Conservation (phyloP, 106 monocot genomes). For the Narthecium ossifragum region DNA sequence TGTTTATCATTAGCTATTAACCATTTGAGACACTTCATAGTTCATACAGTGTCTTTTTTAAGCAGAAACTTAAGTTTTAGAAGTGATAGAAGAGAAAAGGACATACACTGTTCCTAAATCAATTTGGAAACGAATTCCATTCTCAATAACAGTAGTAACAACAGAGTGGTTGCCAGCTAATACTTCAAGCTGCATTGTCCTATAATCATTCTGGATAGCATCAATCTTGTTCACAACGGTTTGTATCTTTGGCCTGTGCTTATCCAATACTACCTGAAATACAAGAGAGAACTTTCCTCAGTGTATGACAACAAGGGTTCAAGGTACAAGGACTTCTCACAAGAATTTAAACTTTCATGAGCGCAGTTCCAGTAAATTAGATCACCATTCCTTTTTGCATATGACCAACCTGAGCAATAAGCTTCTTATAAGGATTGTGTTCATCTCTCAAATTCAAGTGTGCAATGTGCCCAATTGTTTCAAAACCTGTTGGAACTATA, state of each 20-base stretch:
- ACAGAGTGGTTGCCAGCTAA: constrained; percentile 93
- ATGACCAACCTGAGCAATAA: constrained; percentile 79
- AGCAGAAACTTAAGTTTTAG: too few relatives aligned
- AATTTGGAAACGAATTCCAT: constrained; percentile 78
- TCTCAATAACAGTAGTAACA: constrained; percentile 79
- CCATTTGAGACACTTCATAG: too few relatives aligned
- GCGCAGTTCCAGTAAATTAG: too few relatives aligned
- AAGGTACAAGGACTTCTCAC: too few relatives aligned
- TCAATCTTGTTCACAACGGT: constrained; percentile 97
- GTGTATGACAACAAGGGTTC: too few relatives aligned
- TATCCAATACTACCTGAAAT: constrained; percentile 86
- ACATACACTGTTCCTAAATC: constrained; percentile 78
- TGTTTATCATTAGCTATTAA: too few relatives aligned
- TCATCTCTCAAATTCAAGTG: constrained; percentile 91
- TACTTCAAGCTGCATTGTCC: constrained; percentile 95
- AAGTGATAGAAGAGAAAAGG: constrained; percentile 2
- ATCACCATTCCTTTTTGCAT: too few relatives aligned
- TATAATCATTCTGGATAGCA: constrained; percentile 83
- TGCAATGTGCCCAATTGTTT: constrained; percentile 92
- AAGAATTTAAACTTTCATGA: background rate
- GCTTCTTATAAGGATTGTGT: constrained; percentile 72
- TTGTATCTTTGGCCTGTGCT: constrained; percentile 86
- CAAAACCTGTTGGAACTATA: constrained; percentile 76
- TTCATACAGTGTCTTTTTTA: too few relatives aligned
- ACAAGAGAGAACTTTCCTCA: background rate